Percentiles rank a stretch among this genome's conserved stretches.
These are phyloP conservation scores for Aspergillus glaucus DNA, from an alignment of 2,329 filamentous ascomycete genomes.

Conservation along the genomic window DNA sequence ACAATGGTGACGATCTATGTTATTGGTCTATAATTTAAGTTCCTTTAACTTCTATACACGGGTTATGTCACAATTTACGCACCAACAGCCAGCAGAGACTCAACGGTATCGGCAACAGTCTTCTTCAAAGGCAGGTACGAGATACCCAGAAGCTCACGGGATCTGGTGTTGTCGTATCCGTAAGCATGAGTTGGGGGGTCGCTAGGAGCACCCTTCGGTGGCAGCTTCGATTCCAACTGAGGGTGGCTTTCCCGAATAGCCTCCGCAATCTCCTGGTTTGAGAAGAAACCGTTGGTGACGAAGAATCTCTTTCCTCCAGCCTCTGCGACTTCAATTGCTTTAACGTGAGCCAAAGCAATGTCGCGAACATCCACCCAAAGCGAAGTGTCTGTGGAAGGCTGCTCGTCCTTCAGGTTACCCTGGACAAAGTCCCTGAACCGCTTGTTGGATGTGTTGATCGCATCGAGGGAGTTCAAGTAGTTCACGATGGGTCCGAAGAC, in stretches of 20 bases:
- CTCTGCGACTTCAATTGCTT: conserved; percentile 41
- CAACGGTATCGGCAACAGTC: conserved; percentile 32
- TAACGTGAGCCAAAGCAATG: conserved; percentile 43
- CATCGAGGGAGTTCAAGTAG: conserved; percentile 56
- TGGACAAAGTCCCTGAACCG: conserved; percentile 58
- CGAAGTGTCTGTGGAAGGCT: conserved; percentile 53
- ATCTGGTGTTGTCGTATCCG: conserved; percentile 34
- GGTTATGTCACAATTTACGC: conserved; percentile 11
- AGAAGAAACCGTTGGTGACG: conserved; percentile 34
- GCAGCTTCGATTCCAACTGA: conserved; percentile 36
- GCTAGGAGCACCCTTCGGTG: conserved; percentile 26
- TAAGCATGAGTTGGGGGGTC: conserved; percentile 26
- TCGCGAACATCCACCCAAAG: conserved; percentile 53
- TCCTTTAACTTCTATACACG: not conserved
- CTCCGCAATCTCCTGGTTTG: conserved; percentile 38
- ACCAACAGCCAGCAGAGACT: conserved; percentile 28
- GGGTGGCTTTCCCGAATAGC: conserved; percentile 39
- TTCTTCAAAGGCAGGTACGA: conserved; percentile 36
- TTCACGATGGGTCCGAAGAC: conserved; percentile 60
- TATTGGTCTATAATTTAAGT: not conserved
- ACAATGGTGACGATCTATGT: not conserved
- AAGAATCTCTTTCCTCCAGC: conserved; percentile 44
- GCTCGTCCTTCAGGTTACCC: conserved; percentile 53
- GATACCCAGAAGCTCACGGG: conserved; percentile 36
- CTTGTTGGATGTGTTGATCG: conserved; percentile 67